Evolutionary conservation across 140 eudicot species (phyloP), one percentile per base, ranked within the genome.

Genomic region (Oenanthe javanica): DNA sequence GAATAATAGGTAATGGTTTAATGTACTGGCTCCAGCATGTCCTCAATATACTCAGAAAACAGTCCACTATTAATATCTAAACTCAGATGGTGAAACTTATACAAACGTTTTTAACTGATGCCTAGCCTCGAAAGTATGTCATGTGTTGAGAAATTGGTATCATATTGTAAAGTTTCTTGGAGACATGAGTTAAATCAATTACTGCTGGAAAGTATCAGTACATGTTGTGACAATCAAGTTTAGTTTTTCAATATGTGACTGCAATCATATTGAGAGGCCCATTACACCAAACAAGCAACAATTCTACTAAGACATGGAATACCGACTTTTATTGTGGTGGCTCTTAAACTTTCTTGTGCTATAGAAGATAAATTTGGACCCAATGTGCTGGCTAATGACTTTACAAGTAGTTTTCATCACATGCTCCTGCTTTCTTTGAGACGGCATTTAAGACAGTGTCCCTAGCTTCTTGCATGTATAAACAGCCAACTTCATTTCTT

Each of bases 331-430:
- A 38, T 31, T 36, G 18, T 36, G 15, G 48, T 69, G 75, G 75
- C 18, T 25, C 47, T 38, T 14, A 69, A 69, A 12, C 75, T 69
- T 15, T 38, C 48, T 69, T 69, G 40, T 69, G 75, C 46, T 31
- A 5, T 36, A 38, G 75, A 36, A 71, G 67, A 38, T 67, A 72
- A 45, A 31, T 36, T 9, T 18, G 19, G n/a, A 80, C 72, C 79
- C 45, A 43, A n/a, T 51, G 57, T 80, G 83, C 50, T 54, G 15
- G 19, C 43, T n/a, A 55, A 71, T 71, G 46, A 23, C 50, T 57
- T 59, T 79, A 48, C 74, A 81, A 4, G 9, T 52, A 43, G 77
- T 4, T 72, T 72, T 43, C 77, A 15, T n/a, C 80, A 55, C 80
- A 77, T 77, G 80, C 18, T 18, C 23, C 45, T 77, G 80, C 71